Evolutionary conservation across 2,329 filamentous ascomycete genomes (phyloP).

Genomic region (Aspergillus sp.): DNA sequence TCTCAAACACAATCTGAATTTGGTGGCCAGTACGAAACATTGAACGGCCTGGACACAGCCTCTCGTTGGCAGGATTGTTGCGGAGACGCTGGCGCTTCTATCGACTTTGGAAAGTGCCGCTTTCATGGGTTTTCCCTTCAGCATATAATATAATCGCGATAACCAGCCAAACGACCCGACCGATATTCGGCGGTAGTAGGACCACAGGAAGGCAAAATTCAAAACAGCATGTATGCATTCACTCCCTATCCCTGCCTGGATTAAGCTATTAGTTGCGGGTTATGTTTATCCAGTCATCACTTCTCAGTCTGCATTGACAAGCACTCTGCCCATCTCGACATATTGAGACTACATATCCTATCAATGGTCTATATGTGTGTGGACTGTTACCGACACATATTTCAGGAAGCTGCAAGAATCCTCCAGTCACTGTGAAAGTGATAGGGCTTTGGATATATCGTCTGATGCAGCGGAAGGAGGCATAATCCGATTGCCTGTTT

Average conservation of each 20-base stretch:
- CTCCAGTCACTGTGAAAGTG: not conserved
- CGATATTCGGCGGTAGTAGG: not conserved
- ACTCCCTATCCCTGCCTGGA: not conserved
- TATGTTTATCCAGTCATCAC: slow-evolving; percentile 20
- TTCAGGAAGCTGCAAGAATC: not conserved
- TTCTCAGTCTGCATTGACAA: slow-evolving; percentile 20
- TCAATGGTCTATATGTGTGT: slow-evolving; percentile 15
- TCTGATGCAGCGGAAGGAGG: not conserved
- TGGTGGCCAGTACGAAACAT: slow-evolving; percentile 2
- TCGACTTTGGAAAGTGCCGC: not conserved
- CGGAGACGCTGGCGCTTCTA: not conserved
- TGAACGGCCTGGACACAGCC: not conserved
- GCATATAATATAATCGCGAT: not conserved
- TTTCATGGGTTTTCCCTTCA: too few species aligned
- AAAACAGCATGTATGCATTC: slow-evolving; percentile 3
- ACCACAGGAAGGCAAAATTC: not conserved
- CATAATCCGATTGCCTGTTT: not conserved
- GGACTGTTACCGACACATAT: not conserved
- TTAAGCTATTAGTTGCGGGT: slow-evolving; percentile 6
- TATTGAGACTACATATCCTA: slow-evolving; percentile 10
- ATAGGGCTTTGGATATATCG: not conserved
- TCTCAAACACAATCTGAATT: not conserved
- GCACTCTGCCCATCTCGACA: slow-evolving; percentile 22
- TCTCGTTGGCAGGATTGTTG: not conserved
- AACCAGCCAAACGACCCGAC: not conserved